phyloP scores from a whole-genome alignment of 352 stramenopile species.

The Globisporangium emineosum region DNA sequence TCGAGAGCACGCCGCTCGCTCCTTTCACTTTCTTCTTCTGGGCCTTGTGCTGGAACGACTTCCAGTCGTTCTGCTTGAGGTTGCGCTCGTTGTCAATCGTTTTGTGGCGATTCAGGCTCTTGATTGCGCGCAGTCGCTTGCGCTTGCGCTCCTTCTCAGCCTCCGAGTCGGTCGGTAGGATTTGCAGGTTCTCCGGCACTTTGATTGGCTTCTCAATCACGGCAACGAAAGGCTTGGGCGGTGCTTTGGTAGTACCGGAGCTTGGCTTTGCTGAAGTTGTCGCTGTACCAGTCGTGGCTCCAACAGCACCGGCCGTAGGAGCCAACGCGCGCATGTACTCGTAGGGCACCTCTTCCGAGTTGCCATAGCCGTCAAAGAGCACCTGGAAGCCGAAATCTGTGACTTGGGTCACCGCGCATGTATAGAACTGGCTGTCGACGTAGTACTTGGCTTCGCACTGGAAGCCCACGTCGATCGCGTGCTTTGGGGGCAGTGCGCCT shows the following conservation, averaged over 20 bases:
- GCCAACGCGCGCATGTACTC: constrained; percentile 69
- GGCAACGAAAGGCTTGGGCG: constrained; percentile 31
- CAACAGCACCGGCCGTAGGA: background rate
- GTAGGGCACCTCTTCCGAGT: constrained; percentile 88
- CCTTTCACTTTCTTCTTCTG: constrained; percentile 72
- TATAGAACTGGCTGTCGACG: constrained; percentile 73
- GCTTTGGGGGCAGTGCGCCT: constrained; percentile 32
- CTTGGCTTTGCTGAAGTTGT: constrained; percentile 4
- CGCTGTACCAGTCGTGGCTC: background rate
- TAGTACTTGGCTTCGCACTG: constrained; percentile 81
- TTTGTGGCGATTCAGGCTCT: constrained; percentile 86
- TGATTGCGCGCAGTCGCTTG: constrained; percentile 79
- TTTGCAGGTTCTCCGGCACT: constrained; percentile 84
- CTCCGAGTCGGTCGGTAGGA: constrained; percentile 80
- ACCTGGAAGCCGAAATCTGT: constrained; percentile 79
- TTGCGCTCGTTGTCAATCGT: constrained; percentile 83
- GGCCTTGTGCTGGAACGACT: constrained; percentile 81
- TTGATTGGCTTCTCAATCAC: constrained; percentile 74
- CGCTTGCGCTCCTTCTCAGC: constrained; percentile 85
- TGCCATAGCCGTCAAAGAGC: constrained; percentile 87
- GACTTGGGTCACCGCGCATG: constrained; percentile 56
- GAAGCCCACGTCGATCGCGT: constrained; percentile 51
- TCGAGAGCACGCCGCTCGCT: constrained; percentile 67
- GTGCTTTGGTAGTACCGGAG: background rate
- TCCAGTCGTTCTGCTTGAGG: constrained; percentile 83